A percentile compares a stretch with the other conserved stretches of the same genome.
Evolutionary conservation across 2,329 filamentous ascomycete genomes (phyloP).

Genomic region (Aspergillus bombycis): DNA sequence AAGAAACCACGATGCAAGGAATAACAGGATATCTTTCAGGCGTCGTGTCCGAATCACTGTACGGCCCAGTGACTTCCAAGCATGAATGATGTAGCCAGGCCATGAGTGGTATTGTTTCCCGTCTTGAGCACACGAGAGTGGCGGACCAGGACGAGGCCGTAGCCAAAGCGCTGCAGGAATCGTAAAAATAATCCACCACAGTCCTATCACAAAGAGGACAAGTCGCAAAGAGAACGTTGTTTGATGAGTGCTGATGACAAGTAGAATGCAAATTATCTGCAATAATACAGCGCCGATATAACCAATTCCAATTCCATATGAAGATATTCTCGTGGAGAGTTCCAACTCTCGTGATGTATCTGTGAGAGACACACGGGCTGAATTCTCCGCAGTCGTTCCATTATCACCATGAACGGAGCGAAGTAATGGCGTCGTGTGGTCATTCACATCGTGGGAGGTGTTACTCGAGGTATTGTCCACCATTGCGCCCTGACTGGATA

Average conservation of each 20-base stretch:
- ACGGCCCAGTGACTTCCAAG: slow-evolving; percentile 83
- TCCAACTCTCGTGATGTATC: slow-evolving; percentile 66
- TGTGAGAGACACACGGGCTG: slow-evolving; percentile 2
- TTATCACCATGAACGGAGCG: slow-evolving; percentile 16
- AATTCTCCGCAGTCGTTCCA: slow-evolving; percentile 8
- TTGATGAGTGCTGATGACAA: slow-evolving; percentile 73
- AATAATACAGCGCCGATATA: slow-evolving; percentile 85
- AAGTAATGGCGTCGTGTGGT: slow-evolving; percentile 33
- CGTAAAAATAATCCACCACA: slow-evolving; percentile 93
- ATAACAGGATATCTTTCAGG: slow-evolving; percentile 79
- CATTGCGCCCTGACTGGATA: background rate
- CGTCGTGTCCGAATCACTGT: slow-evolving; percentile 75
- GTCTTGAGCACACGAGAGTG: slow-evolving; percentile 56
- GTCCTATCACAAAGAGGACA: slow-evolving; percentile 81
- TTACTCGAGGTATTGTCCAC: slow-evolving; percentile 12
- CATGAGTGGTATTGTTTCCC: slow-evolving; percentile 55
- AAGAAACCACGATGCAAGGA: slow-evolving; percentile 90
- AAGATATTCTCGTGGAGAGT: slow-evolving; percentile 87
- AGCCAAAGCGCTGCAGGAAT: slow-evolving; percentile 87
- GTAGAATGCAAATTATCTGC: slow-evolving; percentile 77
- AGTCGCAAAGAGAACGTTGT: slow-evolving; percentile 84
- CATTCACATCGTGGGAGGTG: slow-evolving; percentile 1
- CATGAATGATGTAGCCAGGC: slow-evolving; percentile 74
- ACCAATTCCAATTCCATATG: slow-evolving; percentile 89
- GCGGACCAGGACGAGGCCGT: slow-evolving; percentile 84